Base-by-base conservation (phyloP, 495 filamentous ascomycete species). In the Penicillium bovifimosum region DNA sequence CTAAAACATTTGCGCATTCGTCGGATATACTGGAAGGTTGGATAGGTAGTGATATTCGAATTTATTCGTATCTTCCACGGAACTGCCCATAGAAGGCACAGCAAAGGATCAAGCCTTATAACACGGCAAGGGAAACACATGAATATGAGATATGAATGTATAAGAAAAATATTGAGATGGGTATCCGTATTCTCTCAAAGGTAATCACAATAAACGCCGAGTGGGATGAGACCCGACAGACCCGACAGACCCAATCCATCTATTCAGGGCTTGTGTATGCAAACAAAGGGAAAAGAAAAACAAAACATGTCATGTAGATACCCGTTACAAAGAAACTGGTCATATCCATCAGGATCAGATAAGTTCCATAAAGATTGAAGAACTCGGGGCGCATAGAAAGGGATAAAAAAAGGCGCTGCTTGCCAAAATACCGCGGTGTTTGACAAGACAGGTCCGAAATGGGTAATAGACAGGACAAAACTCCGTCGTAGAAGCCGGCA, bases 181-280 rank as follows among this genome's bases (percentile, higher is more conserved):
- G 47, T 50, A 50, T 50, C 26, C 24, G 36, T 50, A 41, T 34
- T 50, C 24, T 34, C 29, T 17, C 28, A 7, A 34, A 41, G 17
- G 9, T 26, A 27, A 41, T 3, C 18, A 50, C 11, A 10, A 9
- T 10, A 1, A 50, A 41, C 9, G 13, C 38, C 47, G 0, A 50
- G 29, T 35, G 6, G 3, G 6, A 50, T 14, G 9, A 42, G n/a
- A n/a, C n/a, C n/a, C n/a, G n/a, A n/a, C n/a, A n/a, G n/a, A 13
- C 8, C 32, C 13, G 0, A 35, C 29, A 50, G 8, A 5, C 31
- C 29, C 48, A 42, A 31, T 20, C 10, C 48, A 29, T 42, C 2
- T 35, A 17, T 10, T 24, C 8, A 9, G 29, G 31, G 48, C 29
- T 4, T 41, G 16, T 18, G 5, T 20, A 42, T 42, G 48, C 38